These are phyloP conservation scores for Petunia axillaris DNA, from an alignment of 257 asterid genomes.

Conservation along the genomic window DNA sequence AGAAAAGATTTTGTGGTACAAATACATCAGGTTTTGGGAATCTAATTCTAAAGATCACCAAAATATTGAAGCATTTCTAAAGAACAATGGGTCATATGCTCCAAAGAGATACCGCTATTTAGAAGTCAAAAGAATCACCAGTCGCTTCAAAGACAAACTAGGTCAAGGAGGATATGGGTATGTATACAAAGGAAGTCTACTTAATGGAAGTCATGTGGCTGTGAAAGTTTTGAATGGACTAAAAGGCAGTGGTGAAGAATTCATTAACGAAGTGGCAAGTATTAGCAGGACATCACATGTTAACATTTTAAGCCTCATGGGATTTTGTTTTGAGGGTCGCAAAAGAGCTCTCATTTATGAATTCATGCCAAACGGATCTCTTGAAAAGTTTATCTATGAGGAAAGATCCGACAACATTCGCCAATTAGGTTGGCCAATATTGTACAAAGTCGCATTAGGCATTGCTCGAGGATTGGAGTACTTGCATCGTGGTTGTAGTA, in stretches of 20 bases:
- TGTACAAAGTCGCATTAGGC: slow-evolving; percentile 35
- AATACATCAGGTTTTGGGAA: slow-evolving; percentile 20
- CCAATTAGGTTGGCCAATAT: slow-evolving; percentile 24
- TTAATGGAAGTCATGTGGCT: slow-evolving; percentile 35
- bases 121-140: slow-evolving; percentile 38
- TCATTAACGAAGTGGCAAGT: slow-evolving; percentile 50
- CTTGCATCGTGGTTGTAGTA: slow-evolving; percentile 43
- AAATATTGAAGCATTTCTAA: not conserved
- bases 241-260: slow-evolving; percentile 39
- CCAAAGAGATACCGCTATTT: slow-evolving; percentile 35
- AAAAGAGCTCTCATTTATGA: slow-evolving; percentile 49
- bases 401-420: not conserved
- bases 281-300: slow-evolving; percentile 52
- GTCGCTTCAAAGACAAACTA: slow-evolving; percentile 28
- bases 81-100: slow-evolving; percentile 20
- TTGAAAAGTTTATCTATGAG: slow-evolving; percentile 34
- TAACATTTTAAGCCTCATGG: slow-evolving; percentile 42
- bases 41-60: not conserved
- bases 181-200: slow-evolving; percentile 39
- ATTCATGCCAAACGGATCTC: slow-evolving; percentile 49
- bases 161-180: slow-evolving; percentile 50
- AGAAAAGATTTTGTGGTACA: not conserved
- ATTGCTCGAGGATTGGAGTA: slow-evolving; percentile 46
- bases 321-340: slow-evolving; percentile 41
- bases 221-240: slow-evolving; percentile 40